These are phyloP conservation scores for Talaromyces amestolkiae DNA, from an alignment of 2,329 filamentous ascomycete species.

Conservation along the genomic window DNA sequence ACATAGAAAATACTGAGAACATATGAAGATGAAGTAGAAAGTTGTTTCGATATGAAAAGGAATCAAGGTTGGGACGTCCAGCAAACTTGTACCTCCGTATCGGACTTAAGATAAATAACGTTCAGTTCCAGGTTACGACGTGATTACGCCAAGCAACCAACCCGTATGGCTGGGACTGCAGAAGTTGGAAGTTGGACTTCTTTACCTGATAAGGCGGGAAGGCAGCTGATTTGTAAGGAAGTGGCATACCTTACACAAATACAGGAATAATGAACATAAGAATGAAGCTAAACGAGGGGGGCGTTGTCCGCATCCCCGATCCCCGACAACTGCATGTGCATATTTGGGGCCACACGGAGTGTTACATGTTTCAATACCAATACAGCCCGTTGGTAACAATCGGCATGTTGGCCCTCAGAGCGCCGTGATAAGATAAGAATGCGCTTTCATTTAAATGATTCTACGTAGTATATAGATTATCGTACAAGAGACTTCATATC, in stretches of 20 bases:
- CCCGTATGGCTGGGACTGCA: neutral
- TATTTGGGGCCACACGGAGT: neutral
- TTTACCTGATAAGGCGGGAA: neutral
- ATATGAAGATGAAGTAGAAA: neutral
- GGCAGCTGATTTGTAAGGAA: neutral
- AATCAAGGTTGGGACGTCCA: neutral
- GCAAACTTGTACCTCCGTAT: neutral
- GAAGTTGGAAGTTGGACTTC: neutral
- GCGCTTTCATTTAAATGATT: neutral
- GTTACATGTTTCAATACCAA: slow-evolving; percentile 4
- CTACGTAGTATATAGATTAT: slow-evolving; percentile 21
- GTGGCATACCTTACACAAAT: neutral
- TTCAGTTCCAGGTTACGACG: neutral
- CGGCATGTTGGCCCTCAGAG: neutral
- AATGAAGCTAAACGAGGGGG: neutral
- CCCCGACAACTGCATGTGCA: neutral
- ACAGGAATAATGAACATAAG: neutral
- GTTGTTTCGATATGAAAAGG: neutral
- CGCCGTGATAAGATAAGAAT: neutral
- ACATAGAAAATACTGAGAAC: neutral
- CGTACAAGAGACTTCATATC: slow-evolving; percentile 34
- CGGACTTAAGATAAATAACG: slow-evolving; percentile 1
- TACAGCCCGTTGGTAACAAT: neutral
- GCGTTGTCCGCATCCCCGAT: neutral
- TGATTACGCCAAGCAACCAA: neutral